Percentiles rank a stretch among this genome's conserved stretches.
Conservation (phyloP, 2,329 filamentous ascomycete genomes). For the Fusarium temperatum region DNA sequence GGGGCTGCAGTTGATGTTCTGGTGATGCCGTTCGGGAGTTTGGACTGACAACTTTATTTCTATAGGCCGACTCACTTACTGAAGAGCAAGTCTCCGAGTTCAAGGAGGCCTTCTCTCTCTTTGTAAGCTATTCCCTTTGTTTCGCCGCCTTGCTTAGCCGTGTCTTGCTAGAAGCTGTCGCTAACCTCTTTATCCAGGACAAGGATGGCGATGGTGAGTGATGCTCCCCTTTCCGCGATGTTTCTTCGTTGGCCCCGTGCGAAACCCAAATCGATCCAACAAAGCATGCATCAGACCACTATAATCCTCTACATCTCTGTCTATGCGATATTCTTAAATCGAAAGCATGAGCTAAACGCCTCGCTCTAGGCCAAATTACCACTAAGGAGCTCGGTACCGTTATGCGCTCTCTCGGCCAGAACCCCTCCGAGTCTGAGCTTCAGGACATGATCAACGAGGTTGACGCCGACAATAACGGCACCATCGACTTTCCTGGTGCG, state of each 20-base stretch:
- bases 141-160: neutral
- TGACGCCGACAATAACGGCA: constrained; percentile 91
- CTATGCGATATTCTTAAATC: constrained; percentile 9
- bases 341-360: constrained; percentile 33
- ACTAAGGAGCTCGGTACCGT: constrained; percentile 91
- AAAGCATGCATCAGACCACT: neutral
- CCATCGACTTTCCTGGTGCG: constrained; percentile 89
- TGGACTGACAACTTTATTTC: constrained; percentile 38
- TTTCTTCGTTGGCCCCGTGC: constrained; percentile 9
- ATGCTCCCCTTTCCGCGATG: constrained; percentile 27
- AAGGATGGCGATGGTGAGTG: constrained; percentile 91
- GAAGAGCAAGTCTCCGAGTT: constrained; percentile 99
- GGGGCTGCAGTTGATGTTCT: constrained; percentile 40
- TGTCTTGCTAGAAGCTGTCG: constrained; percentile 10
- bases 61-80: constrained; percentile 94
- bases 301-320: neutral
- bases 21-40: constrained; percentile 21
- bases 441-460: constrained; percentile 97
- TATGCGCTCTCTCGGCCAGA: constrained; percentile 90
- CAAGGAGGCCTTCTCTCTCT: constrained; percentile 99
- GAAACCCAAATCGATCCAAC: constrained; percentile 19
- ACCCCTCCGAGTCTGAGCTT: constrained; percentile 88
- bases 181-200: constrained; percentile 65
- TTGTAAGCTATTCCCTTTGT: constrained; percentile 72
- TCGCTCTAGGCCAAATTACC: constrained; percentile 79